These are phyloP conservation scores for Nicotiana benthamiana DNA, from an alignment of 257 asterid genomes.

Conservation along the genomic window DNA sequence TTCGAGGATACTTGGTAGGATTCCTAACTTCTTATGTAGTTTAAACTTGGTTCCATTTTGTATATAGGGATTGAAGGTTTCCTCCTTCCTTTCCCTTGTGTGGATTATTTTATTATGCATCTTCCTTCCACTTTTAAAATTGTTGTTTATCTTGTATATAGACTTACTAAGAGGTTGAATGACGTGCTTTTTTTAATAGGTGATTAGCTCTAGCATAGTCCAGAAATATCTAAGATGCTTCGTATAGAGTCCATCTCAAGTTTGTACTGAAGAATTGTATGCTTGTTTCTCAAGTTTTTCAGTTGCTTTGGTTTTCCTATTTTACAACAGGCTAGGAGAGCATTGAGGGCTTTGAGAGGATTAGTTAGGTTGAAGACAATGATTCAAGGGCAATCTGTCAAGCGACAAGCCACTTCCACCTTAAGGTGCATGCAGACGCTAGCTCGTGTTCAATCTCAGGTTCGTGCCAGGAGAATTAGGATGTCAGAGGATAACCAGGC, in stretches of 20 bases:
- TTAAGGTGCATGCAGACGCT: constrained; percentile 64
- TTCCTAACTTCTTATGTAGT: not conserved
- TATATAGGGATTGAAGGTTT: not conserved
- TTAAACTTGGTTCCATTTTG: not conserved
- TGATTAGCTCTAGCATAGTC: not conserved
- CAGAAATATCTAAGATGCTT: not conserved
- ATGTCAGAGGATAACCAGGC: constrained; percentile 55
- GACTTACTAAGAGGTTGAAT: not conserved
- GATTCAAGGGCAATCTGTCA: constrained; percentile 52
- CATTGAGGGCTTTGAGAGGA: constrained; percentile 61
- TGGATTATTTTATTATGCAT: not conserved
- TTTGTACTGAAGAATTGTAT: not conserved
- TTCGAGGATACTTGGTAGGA: constrained; percentile 71
- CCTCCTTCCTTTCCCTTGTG: not conserved
- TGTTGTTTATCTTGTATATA: not conserved
- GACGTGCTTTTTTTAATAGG: not conserved
- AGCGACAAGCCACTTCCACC: constrained; percentile 57
- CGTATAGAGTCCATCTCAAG: not conserved
- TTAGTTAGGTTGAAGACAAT: constrained; percentile 53
- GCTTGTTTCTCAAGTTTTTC: not conserved
- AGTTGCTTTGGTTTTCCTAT: not conserved
- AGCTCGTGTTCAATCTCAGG: constrained; percentile 61
- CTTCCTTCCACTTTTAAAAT: not conserved
- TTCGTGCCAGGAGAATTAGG: constrained; percentile 53
- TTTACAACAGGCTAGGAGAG: constrained; percentile 58